Conservation (phyloP, 2,329 filamentous ascomycete species). For the Falciphora oryzae region DNA sequence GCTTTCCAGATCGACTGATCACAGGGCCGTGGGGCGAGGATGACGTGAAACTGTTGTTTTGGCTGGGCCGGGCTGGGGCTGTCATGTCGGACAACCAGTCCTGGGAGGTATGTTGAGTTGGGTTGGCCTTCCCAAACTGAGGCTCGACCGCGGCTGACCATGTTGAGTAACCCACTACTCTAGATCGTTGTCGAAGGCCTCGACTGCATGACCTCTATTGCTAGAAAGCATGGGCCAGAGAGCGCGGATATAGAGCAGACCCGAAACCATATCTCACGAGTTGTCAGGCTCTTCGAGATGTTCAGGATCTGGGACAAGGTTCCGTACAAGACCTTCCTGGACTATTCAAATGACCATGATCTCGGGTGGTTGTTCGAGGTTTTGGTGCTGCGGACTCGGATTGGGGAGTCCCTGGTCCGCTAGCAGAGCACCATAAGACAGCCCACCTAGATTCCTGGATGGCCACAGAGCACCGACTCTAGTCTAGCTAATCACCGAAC, state of each 20-base stretch:
- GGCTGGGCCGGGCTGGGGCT: conserved; percentile 23
- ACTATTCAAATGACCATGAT: background rate
- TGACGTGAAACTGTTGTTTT: conserved; percentile 21
- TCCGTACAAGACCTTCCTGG: background rate
- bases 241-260: background rate
- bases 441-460: too few relatives aligned
- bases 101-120: conserved; percentile 20
- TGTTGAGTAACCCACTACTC: background rate
- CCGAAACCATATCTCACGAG: background rate
- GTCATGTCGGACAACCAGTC: conserved; percentile 16
- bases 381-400: background rate
- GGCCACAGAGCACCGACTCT: too few relatives aligned
- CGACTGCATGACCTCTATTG: background rate
- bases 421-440: too few relatives aligned
- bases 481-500: too few relatives aligned
- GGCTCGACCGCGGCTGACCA: background rate
- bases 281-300: conserved; percentile 3
- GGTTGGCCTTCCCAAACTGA: background rate
- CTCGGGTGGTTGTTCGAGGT: conserved; percentile 2
- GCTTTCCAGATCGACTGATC: conserved; percentile 23
- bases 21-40: conserved; percentile 19
- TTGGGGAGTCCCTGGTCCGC: background rate
- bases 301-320: conserved; percentile 4
- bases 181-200: conserved; percentile 5
- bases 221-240: background rate